Percentiles rank a stretch among this genome's conserved stretches.
Evolutionary conservation across 441 rosid species (phyloP).

Genomic region (Bocquillonia castaneifolia): DNA sequence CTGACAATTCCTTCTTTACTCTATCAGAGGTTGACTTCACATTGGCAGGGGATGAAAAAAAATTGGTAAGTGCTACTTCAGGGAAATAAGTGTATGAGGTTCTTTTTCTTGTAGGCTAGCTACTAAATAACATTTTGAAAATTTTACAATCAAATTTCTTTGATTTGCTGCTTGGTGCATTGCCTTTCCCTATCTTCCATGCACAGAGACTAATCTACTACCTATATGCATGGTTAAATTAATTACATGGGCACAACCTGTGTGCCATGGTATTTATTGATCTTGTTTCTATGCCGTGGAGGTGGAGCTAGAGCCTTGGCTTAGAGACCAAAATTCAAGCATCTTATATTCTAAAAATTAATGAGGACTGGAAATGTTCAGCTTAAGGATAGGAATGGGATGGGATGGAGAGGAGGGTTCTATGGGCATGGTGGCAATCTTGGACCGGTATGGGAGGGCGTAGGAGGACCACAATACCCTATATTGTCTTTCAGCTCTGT

Average conservation of each 20-base stretch:
- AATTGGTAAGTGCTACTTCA: constrained; percentile 50
- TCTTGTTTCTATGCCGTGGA: neutral
- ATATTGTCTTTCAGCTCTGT: neutral
- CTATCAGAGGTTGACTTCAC: constrained; percentile 65
- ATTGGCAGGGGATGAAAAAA: constrained; percentile 59
- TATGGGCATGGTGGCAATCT: neutral
- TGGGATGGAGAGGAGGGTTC: neutral
- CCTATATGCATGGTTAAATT: neutral
- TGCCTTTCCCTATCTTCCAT: neutral
- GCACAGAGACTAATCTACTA: neutral
- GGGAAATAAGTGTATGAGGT: constrained; percentile 10
- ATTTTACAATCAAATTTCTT: neutral
- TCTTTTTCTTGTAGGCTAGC: neutral
- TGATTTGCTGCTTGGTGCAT: neutral
- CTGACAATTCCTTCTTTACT: constrained; percentile 45
- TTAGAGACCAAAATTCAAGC: neutral
- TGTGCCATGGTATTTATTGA: neutral
- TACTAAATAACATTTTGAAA: neutral
- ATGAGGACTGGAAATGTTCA: neutral
- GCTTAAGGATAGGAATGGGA: too few relatives aligned
- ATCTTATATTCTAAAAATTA: neutral
- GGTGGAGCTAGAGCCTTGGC: neutral
- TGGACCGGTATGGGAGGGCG: neutral
- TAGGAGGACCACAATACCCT: neutral
- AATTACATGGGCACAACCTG: neutral